These are phyloP conservation scores for Withania somnifera DNA, from an alignment of 305 asterid genomes.

Conservation along the genomic window DNA sequence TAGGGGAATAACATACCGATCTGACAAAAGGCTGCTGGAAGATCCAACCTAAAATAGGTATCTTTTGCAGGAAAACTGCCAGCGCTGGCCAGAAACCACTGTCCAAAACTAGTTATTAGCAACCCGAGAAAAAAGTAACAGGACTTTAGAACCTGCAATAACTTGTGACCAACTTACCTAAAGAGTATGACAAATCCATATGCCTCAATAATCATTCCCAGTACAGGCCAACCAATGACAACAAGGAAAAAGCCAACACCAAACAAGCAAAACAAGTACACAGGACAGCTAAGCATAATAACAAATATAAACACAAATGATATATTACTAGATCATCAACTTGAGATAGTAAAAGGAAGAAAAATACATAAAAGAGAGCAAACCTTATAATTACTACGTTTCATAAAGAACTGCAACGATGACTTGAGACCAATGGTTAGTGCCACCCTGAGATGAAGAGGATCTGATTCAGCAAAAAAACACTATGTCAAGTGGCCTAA, in stretches of 20 bases:
- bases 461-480: slow-evolving; percentile 41
- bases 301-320: background rate
- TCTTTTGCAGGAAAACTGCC: slow-evolving; percentile 37
- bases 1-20: slow-evolving; percentile 26
- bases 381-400: slow-evolving; percentile 48
- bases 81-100: slow-evolving; percentile 63
- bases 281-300: background rate
- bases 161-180: slow-evolving; percentile 24
- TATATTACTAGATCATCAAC: background rate
- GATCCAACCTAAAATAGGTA: slow-evolving; percentile 46
- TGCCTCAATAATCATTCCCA: slow-evolving; percentile 59
- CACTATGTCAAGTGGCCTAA: slow-evolving; percentile 1
- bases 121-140: background rate
- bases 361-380: background rate
- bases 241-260: slow-evolving; percentile 50
- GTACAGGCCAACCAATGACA: slow-evolving; percentile 47
- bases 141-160: background rate
- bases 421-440: slow-evolving; percentile 69
- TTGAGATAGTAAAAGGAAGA: background rate
- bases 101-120: slow-evolving; percentile 13
- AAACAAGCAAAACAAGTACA: background rate
- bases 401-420: slow-evolving; percentile 41
- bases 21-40: slow-evolving; percentile 32
- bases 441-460: slow-evolving; percentile 78
- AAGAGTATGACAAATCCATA: slow-evolving; percentile 52